Percentiles rank a stretch among this genome's conserved stretches.
These are phyloP conservation scores for Dothistroma septosporum DNA, from an alignment of 2,329 filamentous ascomycete genomes.

Conservation along the genomic window DNA sequence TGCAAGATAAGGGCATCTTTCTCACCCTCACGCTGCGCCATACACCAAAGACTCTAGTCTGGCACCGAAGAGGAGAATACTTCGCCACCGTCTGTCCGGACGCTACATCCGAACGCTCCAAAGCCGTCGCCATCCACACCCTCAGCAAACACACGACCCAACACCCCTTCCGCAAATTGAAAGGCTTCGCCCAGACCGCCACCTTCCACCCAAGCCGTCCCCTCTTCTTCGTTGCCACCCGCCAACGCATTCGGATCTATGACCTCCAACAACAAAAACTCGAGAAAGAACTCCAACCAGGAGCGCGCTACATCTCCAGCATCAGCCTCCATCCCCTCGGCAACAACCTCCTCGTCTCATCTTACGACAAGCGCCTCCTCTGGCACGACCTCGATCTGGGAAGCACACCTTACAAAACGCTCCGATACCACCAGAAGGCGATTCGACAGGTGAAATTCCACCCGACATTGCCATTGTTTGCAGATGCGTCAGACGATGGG, in stretches of 20 bases:
- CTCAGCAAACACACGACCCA: conserved; percentile 93
- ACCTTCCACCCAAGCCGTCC: conserved; percentile 93
- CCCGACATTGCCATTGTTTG: conserved; percentile 74
- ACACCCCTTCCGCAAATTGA: conserved; percentile 77
- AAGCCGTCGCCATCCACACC: conserved; percentile 89
- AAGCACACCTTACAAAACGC: conserved; percentile 86
- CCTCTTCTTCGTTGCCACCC: conserved; percentile 92
- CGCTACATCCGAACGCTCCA: conserved; percentile 58
- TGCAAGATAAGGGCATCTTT: conserved; percentile 74
- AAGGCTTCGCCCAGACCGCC: conserved; percentile 76
- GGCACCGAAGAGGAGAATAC: conserved; percentile 93
- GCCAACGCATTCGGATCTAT: conserved; percentile 88
- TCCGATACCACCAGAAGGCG: conserved; percentile 89
- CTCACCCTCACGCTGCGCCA: conserved; percentile 69
- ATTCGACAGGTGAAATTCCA: conserved; percentile 89
- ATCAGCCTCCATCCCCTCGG: conserved; percentile 92
- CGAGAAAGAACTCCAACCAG: conserved; percentile 87
- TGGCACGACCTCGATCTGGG: conserved; percentile 98
- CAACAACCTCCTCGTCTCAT: conserved; percentile 89
- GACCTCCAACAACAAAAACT: conserved; percentile 88
- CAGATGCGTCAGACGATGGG: conserved; percentile 91
- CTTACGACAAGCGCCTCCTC: conserved; percentile 86
- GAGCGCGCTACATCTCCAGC: conserved; percentile 88
- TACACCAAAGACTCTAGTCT: conserved; percentile 76
- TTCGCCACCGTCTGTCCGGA: conserved; percentile 81